phyloP scores from a whole-genome alignment of 2,329 filamentous ascomycete genomes.

The Trichoderma endophyticum region DNA sequence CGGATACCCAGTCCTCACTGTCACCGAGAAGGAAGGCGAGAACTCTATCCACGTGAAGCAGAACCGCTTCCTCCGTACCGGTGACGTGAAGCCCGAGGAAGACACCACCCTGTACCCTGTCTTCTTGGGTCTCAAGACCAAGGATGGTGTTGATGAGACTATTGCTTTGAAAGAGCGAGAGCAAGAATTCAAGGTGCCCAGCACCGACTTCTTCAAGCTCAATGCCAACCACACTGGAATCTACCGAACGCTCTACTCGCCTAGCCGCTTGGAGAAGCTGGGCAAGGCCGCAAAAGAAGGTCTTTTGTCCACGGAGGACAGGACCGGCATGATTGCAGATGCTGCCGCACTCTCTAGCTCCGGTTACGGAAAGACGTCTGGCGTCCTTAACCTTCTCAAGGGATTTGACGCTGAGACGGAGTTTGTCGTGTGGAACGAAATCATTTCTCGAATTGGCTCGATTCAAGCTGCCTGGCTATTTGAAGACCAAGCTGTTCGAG shows the following conservation, averaged over 20 bases:
- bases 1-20: constrained; percentile 85
- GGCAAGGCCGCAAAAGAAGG: constrained; percentile 72
- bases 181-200: constrained; percentile 70
- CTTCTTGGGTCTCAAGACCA: constrained; percentile 80
- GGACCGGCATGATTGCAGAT: constrained; percentile 92
- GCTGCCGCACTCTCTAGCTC: constrained; percentile 85
- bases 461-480: constrained; percentile 79
- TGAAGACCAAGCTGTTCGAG: constrained; percentile 68
- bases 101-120: constrained; percentile 86
- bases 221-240: constrained; percentile 93
- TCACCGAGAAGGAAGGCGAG: constrained; percentile 62
- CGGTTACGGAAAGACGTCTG: constrained; percentile 91
- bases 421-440: constrained; percentile 94
- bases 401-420: constrained; percentile 79
- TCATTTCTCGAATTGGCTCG: constrained; percentile 72
- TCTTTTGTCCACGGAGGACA: constrained; percentile 80
- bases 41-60: constrained; percentile 84
- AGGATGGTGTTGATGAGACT: constrained; percentile 72
- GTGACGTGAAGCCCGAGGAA: constrained; percentile 89
- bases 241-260: constrained; percentile 84
- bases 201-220: constrained; percentile 89
- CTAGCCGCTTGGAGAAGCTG: constrained; percentile 80
- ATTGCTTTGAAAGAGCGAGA: constrained; percentile 53
- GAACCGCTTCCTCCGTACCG: constrained; percentile 90
- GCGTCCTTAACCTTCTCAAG: constrained; percentile 78